Percentiles rank a stretch among this genome's conserved stretches.
Conservation (phyloP, 2,329 filamentous ascomycete species). For the Biscogniauxia sp. region DNA sequence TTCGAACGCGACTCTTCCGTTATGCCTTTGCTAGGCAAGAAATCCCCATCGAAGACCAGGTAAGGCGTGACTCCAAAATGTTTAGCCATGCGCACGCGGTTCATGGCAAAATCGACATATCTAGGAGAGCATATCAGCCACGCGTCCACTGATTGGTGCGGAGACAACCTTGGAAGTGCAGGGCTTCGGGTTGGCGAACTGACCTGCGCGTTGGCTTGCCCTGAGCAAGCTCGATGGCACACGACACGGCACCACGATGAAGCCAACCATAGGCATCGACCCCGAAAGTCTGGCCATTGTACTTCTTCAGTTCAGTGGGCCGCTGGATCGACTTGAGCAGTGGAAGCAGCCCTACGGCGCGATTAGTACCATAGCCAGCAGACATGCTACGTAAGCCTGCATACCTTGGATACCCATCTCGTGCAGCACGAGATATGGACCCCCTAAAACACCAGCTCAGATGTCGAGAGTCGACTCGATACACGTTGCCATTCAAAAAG, state of each 20-base stretch:
- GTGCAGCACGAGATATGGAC: conserved; percentile 2
- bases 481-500: conserved; percentile 13
- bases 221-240: conserved; percentile 85
- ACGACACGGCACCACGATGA: conserved; percentile 86
- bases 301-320: conserved; percentile 82
- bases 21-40: conserved; percentile 85
- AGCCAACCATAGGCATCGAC: conserved; percentile 98
- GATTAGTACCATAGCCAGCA: background rate
- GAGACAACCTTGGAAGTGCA: too few species aligned
- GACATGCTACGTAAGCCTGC: background rate
- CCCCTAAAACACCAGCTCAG: conserved; percentile 2
- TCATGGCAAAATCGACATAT: conserved; percentile 87
- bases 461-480: conserved; percentile 1
- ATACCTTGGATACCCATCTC: conserved; percentile 34
- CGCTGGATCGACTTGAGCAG: conserved; percentile 96
- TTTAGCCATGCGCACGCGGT: conserved; percentile 87
- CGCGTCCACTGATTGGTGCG: too few species aligned
- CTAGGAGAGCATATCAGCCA: conserved; percentile 41
- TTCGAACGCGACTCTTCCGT: conserved; percentile 79
- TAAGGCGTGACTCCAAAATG: conserved; percentile 95
- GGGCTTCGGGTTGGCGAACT: conserved; percentile 28
- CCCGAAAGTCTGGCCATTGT: conserved; percentile 82
- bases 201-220: conserved; percentile 86
- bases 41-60: conserved; percentile 93
- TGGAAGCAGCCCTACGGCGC: conserved; percentile 70